Base-by-base conservation (phyloP, 2,329 filamentous ascomycete species). In the Paraphoma sp. region DNA sequence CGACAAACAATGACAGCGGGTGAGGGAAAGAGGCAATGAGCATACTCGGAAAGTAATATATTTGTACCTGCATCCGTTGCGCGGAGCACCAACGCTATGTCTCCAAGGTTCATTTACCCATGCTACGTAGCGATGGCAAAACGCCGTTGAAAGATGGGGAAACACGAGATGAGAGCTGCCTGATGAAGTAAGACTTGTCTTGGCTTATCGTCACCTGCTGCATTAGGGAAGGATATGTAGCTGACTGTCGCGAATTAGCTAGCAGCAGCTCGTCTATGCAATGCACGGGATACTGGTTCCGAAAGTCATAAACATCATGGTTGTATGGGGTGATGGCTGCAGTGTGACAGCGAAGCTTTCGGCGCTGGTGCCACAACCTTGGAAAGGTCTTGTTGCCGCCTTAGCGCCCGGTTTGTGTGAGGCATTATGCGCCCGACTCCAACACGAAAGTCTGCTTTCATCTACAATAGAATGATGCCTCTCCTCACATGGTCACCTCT, bases 191-290 rank as follows among this genome's bases (percentile, higher is more conserved):
- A 48, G 41, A n/a, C 41, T 14, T 36, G 38, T 48, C 51, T 54
- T 54, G 51, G 51, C 51, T 53, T 54, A 54, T 54, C 45, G 16
- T 54, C 51, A 54, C 51, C 51, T 54, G 45, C 51, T 54, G 23
- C 45, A 48, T 54, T 30, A 9, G 44, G 51, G 28, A 53, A 48
- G 29, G 45, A 46, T 46, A 31, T 16, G 44, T 30, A 23, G 16
- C 17, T 12, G 47, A 10, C 18, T 41, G 33, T 29, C 9, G 28
- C 9, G 28, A 30, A 45, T 7, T 45, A 10, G 18, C 18, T 45
- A 29, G 14, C 4, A 42, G 18, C 12, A 45, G 16, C 12, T 7
- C 43, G 11, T 45, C 28, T 29, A 23, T 10, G 40, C 11, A n/a
- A 42, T 42, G 23, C 23, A 17, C 40, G 40, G 40, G 14, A 42